These are phyloP conservation scores for Boletus huronensis DNA, from an alignment of 768 basidiomycete species.

Conservation along the genomic window DNA sequence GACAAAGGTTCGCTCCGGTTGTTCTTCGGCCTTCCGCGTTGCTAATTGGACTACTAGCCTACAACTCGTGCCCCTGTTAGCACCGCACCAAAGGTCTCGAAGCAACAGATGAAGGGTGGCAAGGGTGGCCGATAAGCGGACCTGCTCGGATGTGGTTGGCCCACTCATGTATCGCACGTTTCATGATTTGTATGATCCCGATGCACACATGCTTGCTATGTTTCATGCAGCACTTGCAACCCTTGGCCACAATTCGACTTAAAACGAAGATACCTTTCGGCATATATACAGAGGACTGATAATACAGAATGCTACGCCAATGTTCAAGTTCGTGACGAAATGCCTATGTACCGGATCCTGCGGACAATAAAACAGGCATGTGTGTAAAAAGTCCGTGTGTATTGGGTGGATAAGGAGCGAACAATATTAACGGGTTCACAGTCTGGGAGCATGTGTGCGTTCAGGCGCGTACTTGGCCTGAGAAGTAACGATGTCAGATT, in stretches of 20 bases:
- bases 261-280: not conserved
- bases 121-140: conserved; percentile 64
- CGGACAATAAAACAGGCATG: conserved; percentile 4
- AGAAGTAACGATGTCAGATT: conserved; percentile 4
- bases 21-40: not conserved
- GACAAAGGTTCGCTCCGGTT: conserved; percentile 51
- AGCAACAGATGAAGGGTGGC: conserved; percentile 94
- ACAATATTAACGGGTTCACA: conserved; percentile 10
- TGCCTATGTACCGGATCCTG: conserved; percentile 7
- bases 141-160: conserved; percentile 1
- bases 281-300: conserved; percentile 7
- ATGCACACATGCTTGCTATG: conserved; percentile 12
- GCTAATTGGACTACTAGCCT: conserved; percentile 40
- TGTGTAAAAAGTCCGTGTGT: conserved; percentile 11
- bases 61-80: conserved; percentile 47
- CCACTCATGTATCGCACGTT: conserved; percentile 26
- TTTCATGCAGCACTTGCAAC: not conserved
- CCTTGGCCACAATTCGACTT: not conserved
- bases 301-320: conserved; percentile 13
- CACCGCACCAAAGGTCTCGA: conserved; percentile 81
- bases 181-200: conserved; percentile 17
- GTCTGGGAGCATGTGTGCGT: conserved; percentile 16
- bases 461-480: conserved; percentile 62
- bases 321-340: conserved; percentile 7
- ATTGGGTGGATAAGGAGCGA: not conserved